Evolutionary conservation across 2,329 filamentous ascomycete genomes (phyloP).

Genomic region (Fusarium paranaense): DNA sequence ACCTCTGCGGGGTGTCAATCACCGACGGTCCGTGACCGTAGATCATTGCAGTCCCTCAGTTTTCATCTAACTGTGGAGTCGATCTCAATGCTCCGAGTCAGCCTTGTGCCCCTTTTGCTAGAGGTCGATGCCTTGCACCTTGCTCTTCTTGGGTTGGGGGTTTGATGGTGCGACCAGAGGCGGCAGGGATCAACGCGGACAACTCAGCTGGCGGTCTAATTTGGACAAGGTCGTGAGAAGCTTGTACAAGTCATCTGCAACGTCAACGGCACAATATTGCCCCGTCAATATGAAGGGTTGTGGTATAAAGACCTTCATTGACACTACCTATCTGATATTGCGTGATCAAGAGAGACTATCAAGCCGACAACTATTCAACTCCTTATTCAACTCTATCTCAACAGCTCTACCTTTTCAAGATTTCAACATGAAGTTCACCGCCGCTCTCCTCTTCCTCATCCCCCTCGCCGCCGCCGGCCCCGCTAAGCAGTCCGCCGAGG

Average conservation of each 20-base stretch:
- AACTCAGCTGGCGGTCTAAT: neutral
- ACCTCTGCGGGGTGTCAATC: neutral
- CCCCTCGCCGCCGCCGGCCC: constrained; percentile 18
- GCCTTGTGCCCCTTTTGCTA: constrained; percentile 15
- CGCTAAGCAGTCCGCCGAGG: constrained; percentile 8
- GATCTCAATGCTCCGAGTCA: constrained; percentile 1
- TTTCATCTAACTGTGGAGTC: constrained; percentile 3
- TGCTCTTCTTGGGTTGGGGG: neutral
- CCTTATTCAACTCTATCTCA: neutral
- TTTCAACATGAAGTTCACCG: constrained; percentile 21
- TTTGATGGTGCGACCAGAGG: neutral
- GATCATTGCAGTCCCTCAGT: constrained; percentile 11
- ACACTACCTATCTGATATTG: neutral
- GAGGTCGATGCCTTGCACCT: neutral
- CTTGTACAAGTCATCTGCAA: neutral
- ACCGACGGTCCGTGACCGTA: constrained; percentile 14
- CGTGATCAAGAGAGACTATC: neutral
- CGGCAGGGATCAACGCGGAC: neutral
- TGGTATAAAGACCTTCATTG: constrained; percentile 2
- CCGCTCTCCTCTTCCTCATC: constrained; percentile 5
- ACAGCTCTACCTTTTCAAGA: neutral
- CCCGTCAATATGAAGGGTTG: neutral
- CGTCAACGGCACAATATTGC: constrained; percentile 12
- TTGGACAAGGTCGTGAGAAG: neutral
- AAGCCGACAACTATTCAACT: neutral